Evolutionary conservation across 2,329 filamentous ascomycete genomes (phyloP), one percentile per base, ranked within the genome.

Genomic region (Pseudocercospora macadamiae): DNA sequence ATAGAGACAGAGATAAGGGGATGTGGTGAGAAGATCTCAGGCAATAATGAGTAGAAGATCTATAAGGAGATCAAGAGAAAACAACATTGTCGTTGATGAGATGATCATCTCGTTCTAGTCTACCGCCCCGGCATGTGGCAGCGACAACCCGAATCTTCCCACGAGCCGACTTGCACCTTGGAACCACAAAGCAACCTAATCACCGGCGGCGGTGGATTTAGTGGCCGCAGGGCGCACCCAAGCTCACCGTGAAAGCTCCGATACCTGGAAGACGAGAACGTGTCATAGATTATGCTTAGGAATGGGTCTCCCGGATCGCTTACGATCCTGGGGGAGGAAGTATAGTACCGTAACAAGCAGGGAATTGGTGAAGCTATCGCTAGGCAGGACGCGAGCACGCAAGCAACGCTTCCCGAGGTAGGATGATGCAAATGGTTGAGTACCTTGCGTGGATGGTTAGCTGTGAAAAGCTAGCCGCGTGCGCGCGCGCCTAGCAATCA

Each of bases 281-380:
- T 47, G 42, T 47, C 42, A 47, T 47, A 47, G 42, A 47, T 42
- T 47, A 47, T 47, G 42, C 42, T 47, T 28, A 26, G 23, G 42
- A 21, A 45, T 45, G 23, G 42, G 42, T 12, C 12, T 21, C 18
- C 23, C 42, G 19, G 23, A 47, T 47, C 42, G 42, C 42, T 23
- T 47, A 47, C 42, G 42, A 47, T 44, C 39, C 39, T 16, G 34
- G 26, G 32, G 16, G 32, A 53, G 14, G 34, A 53, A 10, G 26
- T 36, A 39, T 19, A 16, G 32, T 23, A 19, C 14, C 23, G 34
- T 28, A 34, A 51, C 25, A 19, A 45, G 39, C 39, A n/a, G n/a
- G n/a, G n/a, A n/a, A n/a, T n/a, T n/a, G n/a, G n/a, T n/a, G n/a
- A n/a, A n/a, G n/a, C n/a, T n/a, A n/a, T n/a, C n/a, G n/a, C n/a